Base-by-base conservation (phyloP, 208 protist species). In the Crithidia thermophila region DNA sequence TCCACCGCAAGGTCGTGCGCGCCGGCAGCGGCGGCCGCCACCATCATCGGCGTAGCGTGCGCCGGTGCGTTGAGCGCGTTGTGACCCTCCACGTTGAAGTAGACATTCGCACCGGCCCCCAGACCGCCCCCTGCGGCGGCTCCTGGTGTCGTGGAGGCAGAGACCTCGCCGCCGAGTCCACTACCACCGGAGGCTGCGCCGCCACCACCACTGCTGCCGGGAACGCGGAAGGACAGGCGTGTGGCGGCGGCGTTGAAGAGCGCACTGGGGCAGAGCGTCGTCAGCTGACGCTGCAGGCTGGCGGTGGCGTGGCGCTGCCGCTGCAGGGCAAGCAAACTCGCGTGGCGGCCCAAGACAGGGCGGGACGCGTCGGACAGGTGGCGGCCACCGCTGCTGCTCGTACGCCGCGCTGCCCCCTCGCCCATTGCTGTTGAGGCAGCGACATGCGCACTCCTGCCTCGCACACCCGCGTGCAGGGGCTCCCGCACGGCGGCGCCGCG, bases 1-100 rank as follows among this genome's bases (percentile, higher is more conserved):
- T 68, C 67, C 3, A 67, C 60, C 11, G 64, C 50, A 28, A 56
- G 33, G 52, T 27, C 28, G 27, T 64, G 51, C 30, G 63, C 53
- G 34, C 55, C 36, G 0, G 34, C 20, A 27, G 39, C 55, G 27
- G 27, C 55, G 36, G 39, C 40, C 25, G 37, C 7, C 25, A 61
- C 55, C 55, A 49, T 49, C 39, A 37, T 33, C 40, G 55, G 55
- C 16, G 40, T 49, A 4, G 20, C 16, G 31, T 58, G 31, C 21
- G 36, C 9, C 4, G 52, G 21, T n/a, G 18, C 10, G 10, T 1
- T 31, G 14, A 45, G 52, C 0, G 52, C 23, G 34, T 4, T n/a
- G 37, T 18, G 20, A 42, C 21, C 28, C n/a, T n/a, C n/a, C n/a
- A n/a, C n/a, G n/a, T n/a, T n/a, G n/a, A n/a, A n/a, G n/a, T n/a